Evolutionary conservation across 352 stramenopile genomes (phyloP).

Genomic region (Phytopythium aichiense): DNA sequence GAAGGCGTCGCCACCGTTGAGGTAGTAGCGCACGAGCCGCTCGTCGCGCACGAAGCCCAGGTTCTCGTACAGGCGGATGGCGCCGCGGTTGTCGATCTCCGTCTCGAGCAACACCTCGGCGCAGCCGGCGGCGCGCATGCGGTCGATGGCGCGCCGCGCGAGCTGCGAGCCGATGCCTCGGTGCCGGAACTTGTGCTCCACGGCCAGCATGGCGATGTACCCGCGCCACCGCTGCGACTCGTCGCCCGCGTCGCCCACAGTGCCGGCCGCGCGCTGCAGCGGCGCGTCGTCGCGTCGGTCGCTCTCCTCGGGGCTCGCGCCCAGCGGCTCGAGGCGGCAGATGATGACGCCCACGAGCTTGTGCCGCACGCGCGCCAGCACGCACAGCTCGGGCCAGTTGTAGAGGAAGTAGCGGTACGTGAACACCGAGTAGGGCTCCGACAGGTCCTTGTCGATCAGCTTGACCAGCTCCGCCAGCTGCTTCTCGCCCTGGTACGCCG

Average conservation of each 20-base stretch:
- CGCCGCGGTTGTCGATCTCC: slow-evolving; percentile 90
- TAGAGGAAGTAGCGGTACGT: slow-evolving; percentile 97
- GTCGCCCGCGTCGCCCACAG: slow-evolving; percentile 9
- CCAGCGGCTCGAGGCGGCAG: slow-evolving; percentile 86
- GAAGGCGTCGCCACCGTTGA: slow-evolving; percentile 93
- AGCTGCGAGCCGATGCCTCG: slow-evolving; percentile 90
- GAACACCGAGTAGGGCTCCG: slow-evolving; percentile 95
- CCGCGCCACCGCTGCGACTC: slow-evolving; percentile 54
- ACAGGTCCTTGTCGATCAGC: slow-evolving; percentile 94
- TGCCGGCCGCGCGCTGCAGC: neutral
- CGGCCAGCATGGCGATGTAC: slow-evolving; percentile 95
- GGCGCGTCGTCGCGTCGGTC: slow-evolving; percentile 5
- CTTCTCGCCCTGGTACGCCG: slow-evolving; percentile 82
- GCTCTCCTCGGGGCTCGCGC: slow-evolving; percentile 48
- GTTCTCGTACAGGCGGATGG: slow-evolving; percentile 92
- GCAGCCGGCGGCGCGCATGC: slow-evolving; percentile 79
- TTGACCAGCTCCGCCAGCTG: slow-evolving; percentile 90
- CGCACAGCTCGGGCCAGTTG: slow-evolving; percentile 92
- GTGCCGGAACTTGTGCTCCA: slow-evolving; percentile 88
- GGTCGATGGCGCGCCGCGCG: slow-evolving; percentile 82
- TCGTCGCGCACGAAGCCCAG: slow-evolving; percentile 93
- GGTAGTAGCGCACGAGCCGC: slow-evolving; percentile 93
- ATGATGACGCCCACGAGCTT: slow-evolving; percentile 91
- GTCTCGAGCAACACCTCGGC: slow-evolving; percentile 93
- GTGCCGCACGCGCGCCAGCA: slow-evolving; percentile 80